These are phyloP conservation scores for Guyanaporus albipodus DNA, from an alignment of 768 basidiomycete species.

Conservation along the genomic window DNA sequence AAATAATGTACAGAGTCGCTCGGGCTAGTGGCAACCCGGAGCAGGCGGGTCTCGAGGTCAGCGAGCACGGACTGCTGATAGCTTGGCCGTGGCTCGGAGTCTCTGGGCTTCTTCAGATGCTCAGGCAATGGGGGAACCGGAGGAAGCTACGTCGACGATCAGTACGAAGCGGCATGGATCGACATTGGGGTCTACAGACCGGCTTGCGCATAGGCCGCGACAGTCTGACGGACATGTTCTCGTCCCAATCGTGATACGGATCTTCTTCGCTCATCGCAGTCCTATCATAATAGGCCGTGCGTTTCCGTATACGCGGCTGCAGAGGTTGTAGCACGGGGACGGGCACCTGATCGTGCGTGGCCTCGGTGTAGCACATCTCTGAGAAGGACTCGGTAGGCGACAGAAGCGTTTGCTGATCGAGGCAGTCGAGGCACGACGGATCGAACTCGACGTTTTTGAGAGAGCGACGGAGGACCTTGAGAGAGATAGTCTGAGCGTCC, in stretches of 20 bases:
- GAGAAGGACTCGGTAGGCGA: slow-evolving; percentile 40
- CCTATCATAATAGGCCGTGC: slow-evolving; percentile 26
- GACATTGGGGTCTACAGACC: slow-evolving; percentile 15
- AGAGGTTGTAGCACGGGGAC: slow-evolving; percentile 31
- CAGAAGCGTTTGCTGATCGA: slow-evolving; percentile 41
- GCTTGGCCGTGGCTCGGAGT: slow-evolving; percentile 18
- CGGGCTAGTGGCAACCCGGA: slow-evolving; percentile 26
- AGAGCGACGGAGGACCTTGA: slow-evolving; percentile 33
- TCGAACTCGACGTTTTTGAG: slow-evolving; percentile 38
- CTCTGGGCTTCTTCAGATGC: slow-evolving; percentile 16
- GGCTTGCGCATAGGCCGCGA: slow-evolving; percentile 7
- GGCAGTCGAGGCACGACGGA: slow-evolving; percentile 37
- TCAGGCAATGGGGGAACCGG: slow-evolving; percentile 28
- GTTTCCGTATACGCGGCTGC: slow-evolving; percentile 31
- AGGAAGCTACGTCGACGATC: slow-evolving; percentile 18
- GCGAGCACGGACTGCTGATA: slow-evolving; percentile 31
- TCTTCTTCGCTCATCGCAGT: slow-evolving; percentile 34
- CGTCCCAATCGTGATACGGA: slow-evolving; percentile 35
- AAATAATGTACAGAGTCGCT: slow-evolving; percentile 33
- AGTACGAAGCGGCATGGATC: not conserved
- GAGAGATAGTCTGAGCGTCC: slow-evolving; percentile 26
- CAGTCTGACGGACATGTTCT: slow-evolving; percentile 31
- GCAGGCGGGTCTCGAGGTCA: slow-evolving; percentile 28
- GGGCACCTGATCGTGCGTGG: slow-evolving; percentile 32
- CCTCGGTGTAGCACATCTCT: slow-evolving; percentile 40